Evolutionary conservation across 2,329 filamentous ascomycete genomes (phyloP), one percentile per base, ranked within the genome.

Genomic region (Biscogniauxia marginata): DNA sequence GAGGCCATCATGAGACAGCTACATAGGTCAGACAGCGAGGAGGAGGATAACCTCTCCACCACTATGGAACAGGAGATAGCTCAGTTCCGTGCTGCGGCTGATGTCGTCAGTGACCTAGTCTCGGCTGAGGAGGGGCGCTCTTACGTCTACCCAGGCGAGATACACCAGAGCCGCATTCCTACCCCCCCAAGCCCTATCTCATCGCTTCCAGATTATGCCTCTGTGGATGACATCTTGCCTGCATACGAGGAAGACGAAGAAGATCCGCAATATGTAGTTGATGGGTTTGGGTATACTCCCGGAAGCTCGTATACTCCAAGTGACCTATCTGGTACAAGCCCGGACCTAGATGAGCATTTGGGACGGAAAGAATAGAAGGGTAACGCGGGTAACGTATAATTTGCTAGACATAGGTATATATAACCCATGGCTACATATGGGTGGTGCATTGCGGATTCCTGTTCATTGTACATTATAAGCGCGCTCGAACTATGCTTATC

Each of bases 1-100:
- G 68, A 73, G 43, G 67, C 68, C 8, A 69, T 73, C 44, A 57
- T 72, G 55, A 58, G 63, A 55, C 56, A 60, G 23, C 5, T 67
- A 45, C 59, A 65, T 24, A 58, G 62, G 16, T 57, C 62, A 6
- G 65, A 68, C 21, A 63, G 55, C 18, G 66, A 69, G 39, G 63
- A 73, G n/a, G 66, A 65, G 25, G 65, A 68, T 51, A 49, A 64
- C 63, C 44, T 70, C 16, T 70, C 68, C 23, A 70, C 67, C 9
- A 75, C 75, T 3, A 77, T 81, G 74, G 76, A 79, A 60, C 74
- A 80, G 62, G 79, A 81, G 63, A 74, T 82, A 59, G 74, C 77
- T 3, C 71, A 75, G 49, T 78, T 82, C 66, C 74, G 79, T 2
- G 72, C 73, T 50, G 79, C 75, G 2, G 78, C 77, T 6, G 71